Evolutionary conservation across 2,329 filamentous ascomycete species (phyloP), one percentile per base, ranked within the genome.

Genomic region (Pseudogymnoascus sp.): DNA sequence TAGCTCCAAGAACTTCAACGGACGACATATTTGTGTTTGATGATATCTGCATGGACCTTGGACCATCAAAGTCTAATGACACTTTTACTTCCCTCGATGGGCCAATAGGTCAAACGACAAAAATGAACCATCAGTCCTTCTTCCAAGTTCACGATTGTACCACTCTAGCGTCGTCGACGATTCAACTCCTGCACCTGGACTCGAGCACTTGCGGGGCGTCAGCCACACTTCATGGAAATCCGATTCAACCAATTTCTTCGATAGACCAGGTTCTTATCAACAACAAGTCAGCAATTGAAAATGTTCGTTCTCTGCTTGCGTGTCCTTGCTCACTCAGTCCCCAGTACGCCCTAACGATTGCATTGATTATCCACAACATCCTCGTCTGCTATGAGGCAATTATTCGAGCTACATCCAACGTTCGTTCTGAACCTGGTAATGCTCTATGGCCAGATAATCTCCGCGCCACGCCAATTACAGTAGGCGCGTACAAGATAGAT

Each of bases 201-300:
- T 56, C 28, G 28, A 56, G 28, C 50, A 56, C 26, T 56, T 56
- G 50, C 11, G 50, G 28, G 10, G 46, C 14, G 6, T 56, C 50
- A 33, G 28, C 28, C n/a, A 22, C 50, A 14, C n/a, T 8, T 7
- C n/a, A 33, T 6, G 28, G 16, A 56, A 56, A 56, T 14, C 11
- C 16, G 14, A 22, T 33, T 33, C 50, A 56, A 4, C 50, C 50
- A 10, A 56, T 56, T 56, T 33, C 50, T 56, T 56, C 50, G 28
- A 56, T 56, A 56, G 50, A 56, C 11, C 50, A 56, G 14, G 50
- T 56, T 35, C 50, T 56, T 10, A 56, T 56, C 28, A 56, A 56
- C 50, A 56, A 56, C 50, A 56, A 19, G 28, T 56, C 50, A 8
- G 50, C 50, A 56, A 56, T 56, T 56, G 50, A 56, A 22, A 56